Conservation (phyloP, 2,329 filamentous ascomycete species). For the Coniella vitis region DNA sequence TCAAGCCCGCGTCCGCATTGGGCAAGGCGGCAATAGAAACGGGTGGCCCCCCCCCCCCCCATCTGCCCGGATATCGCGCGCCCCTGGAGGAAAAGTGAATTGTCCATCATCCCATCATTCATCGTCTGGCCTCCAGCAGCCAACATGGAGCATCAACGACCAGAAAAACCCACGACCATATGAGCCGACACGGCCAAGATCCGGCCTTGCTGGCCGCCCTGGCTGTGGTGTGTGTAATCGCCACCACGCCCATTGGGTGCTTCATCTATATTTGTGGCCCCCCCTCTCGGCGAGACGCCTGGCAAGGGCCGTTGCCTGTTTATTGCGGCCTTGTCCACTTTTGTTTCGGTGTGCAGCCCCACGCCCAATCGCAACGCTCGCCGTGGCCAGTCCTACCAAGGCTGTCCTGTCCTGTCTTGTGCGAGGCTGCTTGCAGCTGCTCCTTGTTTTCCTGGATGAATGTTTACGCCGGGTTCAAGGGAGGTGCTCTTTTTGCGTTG, state of each 20-base stretch:
- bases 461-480: neutral
- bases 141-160: too few relatives aligned
- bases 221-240: neutral
- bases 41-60: too few relatives aligned
- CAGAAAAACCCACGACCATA: too few relatives aligned
- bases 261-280: neutral
- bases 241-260: neutral
- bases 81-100: too few relatives aligned
- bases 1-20: neutral
- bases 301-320: conserved; percentile 3
- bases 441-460: neutral
- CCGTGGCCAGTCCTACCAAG: too few relatives aligned
- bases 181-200: neutral
- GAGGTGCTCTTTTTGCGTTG: too few relatives aligned
- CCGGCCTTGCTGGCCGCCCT: too few relatives aligned
- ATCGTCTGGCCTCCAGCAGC: too few relatives aligned
- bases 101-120: too few relatives aligned
- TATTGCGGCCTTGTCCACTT: conserved; percentile 1
- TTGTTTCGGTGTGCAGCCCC: conserved; percentile 7
- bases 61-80: too few relatives aligned
- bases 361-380: neutral
- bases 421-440: neutral
- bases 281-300: too few relatives aligned
- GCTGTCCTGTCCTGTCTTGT: neutral
- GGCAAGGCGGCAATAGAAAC: conserved; percentile 1